Percentiles rank a stretch among this genome's conserved stretches.
These are phyloP conservation scores for Plasmodium gonderi DNA, from an alignment of 169 alveolate species.

Conservation along the genomic window DNA sequence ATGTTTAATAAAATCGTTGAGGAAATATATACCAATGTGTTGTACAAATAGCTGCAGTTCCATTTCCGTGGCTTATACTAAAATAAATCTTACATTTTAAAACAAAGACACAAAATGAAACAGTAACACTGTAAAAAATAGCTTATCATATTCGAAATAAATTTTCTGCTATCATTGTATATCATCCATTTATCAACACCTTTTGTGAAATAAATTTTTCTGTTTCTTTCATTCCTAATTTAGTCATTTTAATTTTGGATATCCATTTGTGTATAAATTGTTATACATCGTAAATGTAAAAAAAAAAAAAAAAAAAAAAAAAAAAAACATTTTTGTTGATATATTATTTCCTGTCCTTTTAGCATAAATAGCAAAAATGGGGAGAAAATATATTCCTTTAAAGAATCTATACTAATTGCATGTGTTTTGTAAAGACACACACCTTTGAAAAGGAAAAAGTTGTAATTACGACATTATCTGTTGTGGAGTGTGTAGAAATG, in stretches of 20 bases:
- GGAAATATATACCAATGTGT: too few species aligned
- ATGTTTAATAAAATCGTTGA: too few species aligned
- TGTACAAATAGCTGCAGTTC: not conserved
- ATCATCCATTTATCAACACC: not conserved
- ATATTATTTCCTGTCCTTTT: too few species aligned
- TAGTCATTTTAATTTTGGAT: not conserved
- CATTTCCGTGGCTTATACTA: not conserved
- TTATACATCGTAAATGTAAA: too few species aligned
- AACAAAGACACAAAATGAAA: too few species aligned
- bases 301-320: not conserved
- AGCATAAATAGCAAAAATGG: not conserved
- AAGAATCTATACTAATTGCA: not conserved
- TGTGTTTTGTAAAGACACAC: not conserved
- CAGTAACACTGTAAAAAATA: not conserved
- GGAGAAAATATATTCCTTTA: not conserved
- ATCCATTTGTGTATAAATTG: not conserved
- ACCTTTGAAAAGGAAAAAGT: not conserved
- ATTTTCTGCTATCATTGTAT: not conserved
- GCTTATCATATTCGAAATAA: not conserved
- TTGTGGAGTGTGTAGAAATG: not conserved
- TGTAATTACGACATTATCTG: not conserved
- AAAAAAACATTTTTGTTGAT: too few species aligned
- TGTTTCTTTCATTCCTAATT: not conserved
- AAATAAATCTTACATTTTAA: not conserved
- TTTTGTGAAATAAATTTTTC: not conserved